phyloP scores from a whole-genome alignment of 1,284 basidiomycete genomes.

The Singerocomus inundabilis region DNA sequence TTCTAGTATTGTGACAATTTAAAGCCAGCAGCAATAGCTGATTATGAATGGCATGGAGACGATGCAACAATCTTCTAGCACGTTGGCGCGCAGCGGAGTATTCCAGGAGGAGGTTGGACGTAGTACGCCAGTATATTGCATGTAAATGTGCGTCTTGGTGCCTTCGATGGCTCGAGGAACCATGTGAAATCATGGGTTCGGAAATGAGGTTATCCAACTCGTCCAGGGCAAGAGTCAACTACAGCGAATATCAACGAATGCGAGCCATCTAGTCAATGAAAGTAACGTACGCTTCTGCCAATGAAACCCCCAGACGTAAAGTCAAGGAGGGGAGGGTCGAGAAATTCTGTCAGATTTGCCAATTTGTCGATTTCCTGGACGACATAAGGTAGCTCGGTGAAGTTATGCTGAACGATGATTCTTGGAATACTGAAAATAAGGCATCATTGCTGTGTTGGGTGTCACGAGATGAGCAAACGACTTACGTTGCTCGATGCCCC shows the following conservation, averaged over 20 bases:
- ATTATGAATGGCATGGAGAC: conserved; percentile 18
- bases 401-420: neutral
- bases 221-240: conserved; percentile 32
- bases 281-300: conserved; percentile 28
- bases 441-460: neutral
- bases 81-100: conserved; percentile 33
- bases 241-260: conserved; percentile 4
- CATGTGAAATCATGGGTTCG: neutral
- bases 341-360: conserved; percentile 20
- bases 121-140: conserved; percentile 31
- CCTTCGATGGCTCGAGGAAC: neutral
- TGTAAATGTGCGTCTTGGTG: conserved; percentile 18
- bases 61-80: conserved; percentile 13
- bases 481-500: conserved; percentile 24
- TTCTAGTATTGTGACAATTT: neutral
- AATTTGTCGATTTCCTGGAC: conserved; percentile 5
- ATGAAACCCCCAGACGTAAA: conserved; percentile 26
- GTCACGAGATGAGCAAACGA: neutral
- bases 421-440: conserved; percentile 11
- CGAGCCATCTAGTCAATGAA: neutral
- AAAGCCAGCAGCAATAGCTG: conserved; percentile 8
- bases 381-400: neutral
- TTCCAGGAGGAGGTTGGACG: conserved; percentile 35
- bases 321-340: conserved; percentile 23
- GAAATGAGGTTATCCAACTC: conserved; percentile 26